phyloP scores from a whole-genome alignment of 495 filamentous ascomycete genomes.

The Cenococcum geophilum region DNA sequence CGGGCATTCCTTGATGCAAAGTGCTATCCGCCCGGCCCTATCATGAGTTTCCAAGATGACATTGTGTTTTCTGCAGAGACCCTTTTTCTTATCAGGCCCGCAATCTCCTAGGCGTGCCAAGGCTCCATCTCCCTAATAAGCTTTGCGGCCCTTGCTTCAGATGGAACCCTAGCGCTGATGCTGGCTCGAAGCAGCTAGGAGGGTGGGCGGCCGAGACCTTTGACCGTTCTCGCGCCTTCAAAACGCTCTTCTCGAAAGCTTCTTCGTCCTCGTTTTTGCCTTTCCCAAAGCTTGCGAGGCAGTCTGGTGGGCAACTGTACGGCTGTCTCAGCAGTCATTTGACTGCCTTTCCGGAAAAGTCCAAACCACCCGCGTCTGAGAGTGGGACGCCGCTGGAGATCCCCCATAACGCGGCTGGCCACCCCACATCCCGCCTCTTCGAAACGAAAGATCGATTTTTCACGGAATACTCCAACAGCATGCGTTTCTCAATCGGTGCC shows the following conservation, averaged over 20 bases:
- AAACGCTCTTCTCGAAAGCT: no score
- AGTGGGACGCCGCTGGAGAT: background rate
- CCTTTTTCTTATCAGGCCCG: constrained; percentile 2
- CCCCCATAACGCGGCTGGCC: background rate
- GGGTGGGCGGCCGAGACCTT: no score
- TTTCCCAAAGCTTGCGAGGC: no score
- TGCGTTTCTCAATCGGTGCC: constrained; percentile 5
- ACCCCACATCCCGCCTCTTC: constrained; percentile 15
- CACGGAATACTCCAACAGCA: background rate
- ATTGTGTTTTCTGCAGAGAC: background rate
- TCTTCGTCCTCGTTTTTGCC: no score
- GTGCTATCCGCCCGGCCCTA: background rate
- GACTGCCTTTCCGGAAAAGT: background rate
- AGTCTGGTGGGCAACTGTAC: no score
- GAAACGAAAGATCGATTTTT: constrained; percentile 1
- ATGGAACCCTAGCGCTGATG: background rate
- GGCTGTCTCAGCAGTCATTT: background rate
- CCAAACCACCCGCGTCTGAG: background rate
- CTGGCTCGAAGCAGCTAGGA: no score
- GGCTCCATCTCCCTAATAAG: background rate
- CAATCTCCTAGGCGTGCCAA: background rate
- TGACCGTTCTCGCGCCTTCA: no score
- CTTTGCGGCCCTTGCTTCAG: background rate
- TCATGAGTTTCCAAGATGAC: background rate
- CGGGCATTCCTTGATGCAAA: no score